A percentile compares a stretch with the other conserved stretches of the same genome.
phyloP scores from a whole-genome alignment of 139 green algal genomes.

The Auxenochlorella protothecoides region DNA sequence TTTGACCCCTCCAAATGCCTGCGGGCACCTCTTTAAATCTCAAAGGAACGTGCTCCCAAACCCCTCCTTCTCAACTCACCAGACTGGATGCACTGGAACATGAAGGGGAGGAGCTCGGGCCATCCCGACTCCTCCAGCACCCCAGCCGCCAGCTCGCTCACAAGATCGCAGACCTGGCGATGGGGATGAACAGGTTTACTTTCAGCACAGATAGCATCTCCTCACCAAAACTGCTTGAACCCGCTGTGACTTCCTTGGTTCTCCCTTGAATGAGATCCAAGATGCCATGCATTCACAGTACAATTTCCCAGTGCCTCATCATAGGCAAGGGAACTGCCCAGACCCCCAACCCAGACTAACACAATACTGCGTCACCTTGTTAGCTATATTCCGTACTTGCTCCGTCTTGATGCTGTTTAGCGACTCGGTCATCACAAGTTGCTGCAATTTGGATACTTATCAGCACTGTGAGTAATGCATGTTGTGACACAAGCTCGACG shows the following conservation, averaged over 20 bases:
- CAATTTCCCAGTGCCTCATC: no score
- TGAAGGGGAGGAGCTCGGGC: slow-evolving; percentile 87
- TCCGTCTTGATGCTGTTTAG: slow-evolving; percentile 51
- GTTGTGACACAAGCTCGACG: no score
- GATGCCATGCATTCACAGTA: no score
- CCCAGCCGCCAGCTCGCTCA: slow-evolving; percentile 68
- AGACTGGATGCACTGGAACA: slow-evolving; percentile 69
- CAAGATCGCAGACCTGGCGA: slow-evolving; percentile 65
- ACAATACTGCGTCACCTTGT: slow-evolving; percentile 27
- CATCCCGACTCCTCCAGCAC: slow-evolving; percentile 54
- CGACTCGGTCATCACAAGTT: slow-evolving; percentile 52
- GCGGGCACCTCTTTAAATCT: no score
- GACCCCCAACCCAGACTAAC: not conserved
- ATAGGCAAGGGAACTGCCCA: no score
- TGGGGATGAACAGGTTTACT: not conserved
- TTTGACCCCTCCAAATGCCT: no score
- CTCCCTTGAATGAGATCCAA: no score
- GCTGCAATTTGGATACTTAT: slow-evolving; percentile 17
- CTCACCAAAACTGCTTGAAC: no score
- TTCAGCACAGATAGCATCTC: not conserved
- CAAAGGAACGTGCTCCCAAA: no score
- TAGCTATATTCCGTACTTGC: slow-evolving; percentile 16
- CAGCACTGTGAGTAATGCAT: no score
- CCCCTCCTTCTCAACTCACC: slow-evolving; percentile 2
- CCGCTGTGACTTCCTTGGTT: no score